phyloP scores from a whole-genome alignment of 1,284 basidiomycete species.

The Malassezia nana region DNA sequence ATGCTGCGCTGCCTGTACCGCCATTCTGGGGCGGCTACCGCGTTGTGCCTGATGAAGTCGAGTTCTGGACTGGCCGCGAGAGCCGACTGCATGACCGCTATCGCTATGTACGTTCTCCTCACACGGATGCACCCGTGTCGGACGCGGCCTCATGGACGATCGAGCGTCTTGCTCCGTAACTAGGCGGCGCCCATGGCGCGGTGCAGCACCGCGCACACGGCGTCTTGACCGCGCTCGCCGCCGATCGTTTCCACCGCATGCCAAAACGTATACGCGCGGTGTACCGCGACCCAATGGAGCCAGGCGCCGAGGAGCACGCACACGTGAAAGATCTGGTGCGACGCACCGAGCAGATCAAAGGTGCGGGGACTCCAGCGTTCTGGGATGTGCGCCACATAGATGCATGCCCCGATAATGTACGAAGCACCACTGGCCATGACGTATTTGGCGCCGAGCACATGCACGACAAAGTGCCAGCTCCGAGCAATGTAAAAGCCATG shows the following conservation, averaged over 20 bases:
- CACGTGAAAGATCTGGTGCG: slow-evolving; percentile 59
- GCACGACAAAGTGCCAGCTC: slow-evolving; percentile 50
- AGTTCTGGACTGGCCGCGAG: slow-evolving; percentile 44
- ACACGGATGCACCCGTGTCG: neutral
- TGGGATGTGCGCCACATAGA: slow-evolving; percentile 64
- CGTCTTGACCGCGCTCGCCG: slow-evolving; percentile 10
- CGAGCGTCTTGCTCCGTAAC: slow-evolving; percentile 14
- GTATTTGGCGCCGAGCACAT: slow-evolving; percentile 34
- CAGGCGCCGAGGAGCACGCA: slow-evolving; percentile 69
- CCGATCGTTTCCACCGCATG: slow-evolving; percentile 31
- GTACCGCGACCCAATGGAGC: slow-evolving; percentile 56
- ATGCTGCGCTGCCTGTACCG: slow-evolving; percentile 60
- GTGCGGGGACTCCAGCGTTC: slow-evolving; percentile 66
- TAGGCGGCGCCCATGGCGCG: neutral
- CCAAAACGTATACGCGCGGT: slow-evolving; percentile 41
- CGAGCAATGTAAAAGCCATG: slow-evolving; percentile 54
- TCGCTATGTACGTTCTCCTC: slow-evolving; percentile 21
- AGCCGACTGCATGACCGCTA: slow-evolving; percentile 44
- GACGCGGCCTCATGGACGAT: slow-evolving; percentile 13
- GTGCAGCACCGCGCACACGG: slow-evolving; percentile 25
- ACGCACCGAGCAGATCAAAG: slow-evolving; percentile 61
- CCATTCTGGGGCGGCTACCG: slow-evolving; percentile 95
- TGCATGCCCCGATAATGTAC: slow-evolving; percentile 32
- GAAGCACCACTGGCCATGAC: slow-evolving; percentile 28
- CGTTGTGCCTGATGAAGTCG: slow-evolving; percentile 70